Evolutionary conservation across 2,329 filamentous ascomycete species (phyloP), one percentile per base, ranked within the genome.

Genomic region (Hypoxylon sp.): DNA sequence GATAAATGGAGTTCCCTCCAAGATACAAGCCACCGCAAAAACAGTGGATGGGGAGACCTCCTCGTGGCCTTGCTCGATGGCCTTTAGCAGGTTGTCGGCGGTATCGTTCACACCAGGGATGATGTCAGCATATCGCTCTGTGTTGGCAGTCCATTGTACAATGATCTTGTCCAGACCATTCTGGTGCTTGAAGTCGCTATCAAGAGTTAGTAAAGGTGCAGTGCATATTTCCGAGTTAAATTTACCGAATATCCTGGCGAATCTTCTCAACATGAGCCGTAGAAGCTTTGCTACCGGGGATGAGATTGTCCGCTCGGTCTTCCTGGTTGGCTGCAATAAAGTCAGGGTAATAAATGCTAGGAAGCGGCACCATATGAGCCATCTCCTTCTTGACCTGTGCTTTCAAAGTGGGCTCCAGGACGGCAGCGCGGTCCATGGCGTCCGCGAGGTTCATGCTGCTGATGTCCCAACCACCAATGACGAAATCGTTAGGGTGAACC

Each of bases 291-390:
- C 79, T 82, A 42, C 94, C 94, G 57, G 88, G 77, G 37, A 97
- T 73, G 58, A 96, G 68, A 67, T 99, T 97, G 77, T 99, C 91
- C 61, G 93, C 94, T 67, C 94, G 89, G 69, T 92, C 91, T 73
- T 94, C 92, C 78, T 99, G 94, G 79, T 99, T 99, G 71, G 94
- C 90, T 62, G 94, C 94, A 69, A 99, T 99, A 80, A 99, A 99
- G 75, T 97, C 94, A 1, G 94, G 94, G 74, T 99, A 99, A 83
- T 99, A 99, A 76, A 97, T 89, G 74, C 89, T 93, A 16, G 91
- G 93, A 59, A 97, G 83, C 20, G 94, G 94, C 64, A 87, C 86
- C 86, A 97, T 89, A 64, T 80, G 78, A 55, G 86, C 78, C 91
- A 97, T 93, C 77, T 97, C 90, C 82, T 97, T 96, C 75, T 86